Percentiles rank a stretch among this genome's conserved stretches.
phyloP scores from a whole-genome alignment of 1,284 basidiomycete genomes.

The Sphaerobolus stellatus region DNA sequence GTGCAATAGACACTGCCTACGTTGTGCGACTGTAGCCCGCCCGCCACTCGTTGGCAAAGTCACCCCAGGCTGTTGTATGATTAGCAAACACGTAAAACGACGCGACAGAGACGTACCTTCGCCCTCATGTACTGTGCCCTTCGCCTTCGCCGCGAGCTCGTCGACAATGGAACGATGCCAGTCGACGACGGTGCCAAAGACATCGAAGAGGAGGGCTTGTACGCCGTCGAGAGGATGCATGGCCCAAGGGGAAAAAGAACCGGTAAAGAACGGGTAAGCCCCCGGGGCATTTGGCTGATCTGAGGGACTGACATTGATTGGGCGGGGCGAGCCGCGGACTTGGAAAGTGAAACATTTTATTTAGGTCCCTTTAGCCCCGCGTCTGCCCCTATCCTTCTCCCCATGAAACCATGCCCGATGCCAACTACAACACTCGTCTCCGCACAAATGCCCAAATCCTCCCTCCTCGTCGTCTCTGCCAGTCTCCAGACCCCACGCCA shows the following conservation, averaged over 20 bases:
- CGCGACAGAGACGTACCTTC: slow-evolving; percentile 2
- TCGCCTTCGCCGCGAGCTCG: slow-evolving; percentile 36
- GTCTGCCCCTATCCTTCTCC: background rate
- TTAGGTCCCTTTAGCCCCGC: background rate
- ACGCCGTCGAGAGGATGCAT: slow-evolving; percentile 29
- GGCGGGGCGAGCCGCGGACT: too few species aligned
- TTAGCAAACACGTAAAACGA: background rate
- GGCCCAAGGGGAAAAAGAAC: background rate
- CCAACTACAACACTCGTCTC: slow-evolving; percentile 9
- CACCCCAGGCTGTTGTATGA: slow-evolving; percentile 40
- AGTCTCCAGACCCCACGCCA: slow-evolving; percentile 1
- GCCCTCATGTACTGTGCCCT: slow-evolving; percentile 9
- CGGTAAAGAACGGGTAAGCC: too few species aligned
- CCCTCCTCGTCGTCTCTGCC: slow-evolving; percentile 7
- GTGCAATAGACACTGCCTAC: slow-evolving; percentile 33
- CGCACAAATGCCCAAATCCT: slow-evolving; percentile 8
- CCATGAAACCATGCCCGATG: background rate
- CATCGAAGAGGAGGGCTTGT: slow-evolving; percentile 60
- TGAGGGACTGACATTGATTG: too few species aligned
- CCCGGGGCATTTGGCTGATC: too few species aligned
- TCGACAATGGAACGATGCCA: slow-evolving; percentile 52
- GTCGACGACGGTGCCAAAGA: slow-evolving; percentile 64
- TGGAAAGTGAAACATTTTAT: slow-evolving; percentile 3
- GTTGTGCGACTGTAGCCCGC: slow-evolving; percentile 46
- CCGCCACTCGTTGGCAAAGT: slow-evolving; percentile 59